A percentile compares a stretch with the other conserved stretches of the same genome.
Conservation (phyloP, 2,329 filamentous ascomycete genomes). For the Tetracladium maxilliforme region DNA sequence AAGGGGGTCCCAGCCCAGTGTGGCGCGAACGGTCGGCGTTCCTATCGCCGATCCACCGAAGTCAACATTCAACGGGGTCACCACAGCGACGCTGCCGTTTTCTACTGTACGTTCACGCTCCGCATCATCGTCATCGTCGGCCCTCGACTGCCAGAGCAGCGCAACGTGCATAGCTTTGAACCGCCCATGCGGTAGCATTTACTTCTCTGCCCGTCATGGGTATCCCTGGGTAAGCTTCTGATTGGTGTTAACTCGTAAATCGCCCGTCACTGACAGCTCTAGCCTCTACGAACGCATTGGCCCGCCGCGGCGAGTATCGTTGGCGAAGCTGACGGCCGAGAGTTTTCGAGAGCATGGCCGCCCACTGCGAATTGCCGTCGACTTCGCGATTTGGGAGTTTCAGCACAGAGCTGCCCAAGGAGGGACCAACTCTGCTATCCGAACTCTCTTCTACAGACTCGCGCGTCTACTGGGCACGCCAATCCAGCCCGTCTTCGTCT, state of each 20-base stretch:
- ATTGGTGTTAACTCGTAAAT: constrained; percentile 5
- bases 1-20: too few species aligned
- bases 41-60: too few species aligned
- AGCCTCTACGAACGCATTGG: constrained; percentile 90
- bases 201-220: too few species aligned
- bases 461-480: constrained; percentile 60
- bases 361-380: constrained; percentile 77
- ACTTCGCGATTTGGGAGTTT: constrained; percentile 95
- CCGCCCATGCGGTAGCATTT: too few species aligned
- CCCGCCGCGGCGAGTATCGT: constrained; percentile 59
- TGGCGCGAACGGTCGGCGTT: too few species aligned
- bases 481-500: constrained; percentile 82
- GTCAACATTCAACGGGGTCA: too few species aligned
- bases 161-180: too few species aligned
- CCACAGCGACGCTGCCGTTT: too few species aligned
- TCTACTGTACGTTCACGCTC: too few species aligned
- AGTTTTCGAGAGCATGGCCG: constrained; percentile 55
- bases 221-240: constrained; percentile 41
- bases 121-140: too few species aligned
- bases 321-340: constrained; percentile 69
- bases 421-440: constrained; percentile 78
- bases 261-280: constrained; percentile 5
- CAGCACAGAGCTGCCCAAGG: constrained; percentile 75
- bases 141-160: too few species aligned
- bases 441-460: constrained; percentile 86